Evolutionary conservation across 2,329 filamentous ascomycete species (phyloP).

Genomic region (Penicillium sp.): DNA sequence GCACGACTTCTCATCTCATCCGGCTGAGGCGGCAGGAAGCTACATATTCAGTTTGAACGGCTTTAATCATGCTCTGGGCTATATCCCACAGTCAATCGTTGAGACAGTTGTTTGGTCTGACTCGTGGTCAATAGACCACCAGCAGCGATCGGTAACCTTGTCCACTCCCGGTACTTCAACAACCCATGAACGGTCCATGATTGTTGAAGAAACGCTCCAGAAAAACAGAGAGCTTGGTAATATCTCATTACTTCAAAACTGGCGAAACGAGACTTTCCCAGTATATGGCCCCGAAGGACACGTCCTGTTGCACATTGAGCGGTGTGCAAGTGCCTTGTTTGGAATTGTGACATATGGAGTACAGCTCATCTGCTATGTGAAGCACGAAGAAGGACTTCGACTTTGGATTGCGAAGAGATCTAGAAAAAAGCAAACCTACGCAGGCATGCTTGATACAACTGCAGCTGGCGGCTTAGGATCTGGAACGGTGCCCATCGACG

Average conservation of each 20-base stretch:
- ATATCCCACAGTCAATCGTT: not conserved
- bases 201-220: not conserved
- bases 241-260: not conserved
- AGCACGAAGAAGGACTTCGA: slow-evolving; percentile 1
- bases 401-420: slow-evolving; percentile 32
- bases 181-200: not conserved
- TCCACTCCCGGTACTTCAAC: not conserved
- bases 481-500: not conserved
- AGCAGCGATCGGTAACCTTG: not conserved
- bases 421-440: slow-evolving; percentile 29
- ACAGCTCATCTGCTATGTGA: slow-evolving; percentile 43
- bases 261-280: slow-evolving; percentile 30
- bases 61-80: not conserved
- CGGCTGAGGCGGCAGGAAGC: not conserved
- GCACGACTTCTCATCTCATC: not conserved
- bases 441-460: slow-evolving; percentile 31
- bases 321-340: slow-evolving; percentile 44
- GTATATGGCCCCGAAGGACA: slow-evolving; percentile 43
- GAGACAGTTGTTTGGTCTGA: not conserved
- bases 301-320: slow-evolving; percentile 45
- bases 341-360: slow-evolving; percentile 47
- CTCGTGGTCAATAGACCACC: not conserved
- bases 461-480: slow-evolving; percentile 21
- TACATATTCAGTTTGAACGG: not conserved
- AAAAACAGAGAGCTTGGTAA: not conserved